Evolutionary conservation across 805 yeast species (phyloP).

Genomic region (Saccharomycopsis selenospora): DNA sequence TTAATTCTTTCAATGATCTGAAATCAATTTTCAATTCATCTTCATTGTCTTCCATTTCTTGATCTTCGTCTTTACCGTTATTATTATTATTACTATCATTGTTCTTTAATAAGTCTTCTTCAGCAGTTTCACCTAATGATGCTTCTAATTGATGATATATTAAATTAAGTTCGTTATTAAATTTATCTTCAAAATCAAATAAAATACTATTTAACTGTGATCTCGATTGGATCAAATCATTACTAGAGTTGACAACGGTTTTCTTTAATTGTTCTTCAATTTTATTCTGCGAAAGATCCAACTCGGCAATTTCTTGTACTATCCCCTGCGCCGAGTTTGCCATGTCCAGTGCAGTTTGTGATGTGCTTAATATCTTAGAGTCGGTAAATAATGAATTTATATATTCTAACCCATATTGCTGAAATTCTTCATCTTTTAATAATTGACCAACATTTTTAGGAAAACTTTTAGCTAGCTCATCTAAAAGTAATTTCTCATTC

Average conservation of each 20-base stretch:
- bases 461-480: not conserved
- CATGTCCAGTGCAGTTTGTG: not conserved
- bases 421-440: not conserved
- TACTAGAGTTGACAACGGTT: conserved; percentile 31
- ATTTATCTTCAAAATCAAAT: conserved; percentile 29
- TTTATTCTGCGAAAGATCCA: conserved; percentile 48
- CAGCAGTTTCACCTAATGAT: not conserved
- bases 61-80: conserved; percentile 27
- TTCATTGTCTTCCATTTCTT: conserved; percentile 24
- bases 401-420: not conserved
- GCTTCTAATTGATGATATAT: conserved; percentile 1
- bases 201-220: conserved; percentile 30
- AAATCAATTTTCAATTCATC: not conserved
- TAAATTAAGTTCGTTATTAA: conserved; percentile 21
- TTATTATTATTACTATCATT: conserved; percentile 19
- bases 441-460: not conserved
- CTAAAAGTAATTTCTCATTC: not conserved
- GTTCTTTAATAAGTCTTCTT: conserved; percentile 11
- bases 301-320: conserved; percentile 68
- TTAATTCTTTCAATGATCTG: not conserved
- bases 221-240: conserved; percentile 38
- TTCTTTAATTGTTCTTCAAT: conserved; percentile 40
- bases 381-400: not conserved
- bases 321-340: conserved; percentile 22
- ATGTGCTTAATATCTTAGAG: not conserved